Evolutionary conservation across 306 rosid species (phyloP).

Genomic region (Fragaria ananassa): DNA sequence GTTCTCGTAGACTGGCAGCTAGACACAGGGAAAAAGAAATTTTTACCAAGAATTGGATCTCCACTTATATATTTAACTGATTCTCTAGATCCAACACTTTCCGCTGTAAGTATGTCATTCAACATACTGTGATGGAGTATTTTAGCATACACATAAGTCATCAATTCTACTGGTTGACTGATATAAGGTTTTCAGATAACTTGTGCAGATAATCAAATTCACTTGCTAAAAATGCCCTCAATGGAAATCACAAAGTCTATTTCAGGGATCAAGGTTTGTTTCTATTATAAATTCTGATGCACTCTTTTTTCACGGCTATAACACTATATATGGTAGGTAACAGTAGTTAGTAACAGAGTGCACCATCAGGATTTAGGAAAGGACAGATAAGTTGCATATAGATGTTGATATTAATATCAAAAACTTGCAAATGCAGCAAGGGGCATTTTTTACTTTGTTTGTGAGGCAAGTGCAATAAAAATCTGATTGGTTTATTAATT

Average conservation of each 20-base stretch:
- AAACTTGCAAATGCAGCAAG: not conserved
- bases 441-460: not conserved
- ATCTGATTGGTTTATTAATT: not conserved
- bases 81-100: constrained; percentile 78
- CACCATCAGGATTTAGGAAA: not conserved
- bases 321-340: not conserved
- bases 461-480: not conserved
- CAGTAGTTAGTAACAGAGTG: not conserved
- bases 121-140: constrained; percentile 9
- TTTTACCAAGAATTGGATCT: constrained; percentile 84
- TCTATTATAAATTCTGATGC: not conserved
- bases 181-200: constrained; percentile 65
- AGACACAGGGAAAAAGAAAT: constrained; percentile 77
- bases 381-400: not conserved
- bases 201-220: constrained; percentile 92
- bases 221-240: constrained; percentile 73
- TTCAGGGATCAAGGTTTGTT: constrained; percentile 92
- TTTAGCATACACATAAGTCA: constrained; percentile 14
- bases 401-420: not conserved
- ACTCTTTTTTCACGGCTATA: not conserved
- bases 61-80: constrained; percentile 70
- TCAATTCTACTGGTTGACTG: constrained; percentile 41
- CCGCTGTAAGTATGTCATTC: constrained; percentile 58
- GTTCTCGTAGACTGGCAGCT: constrained; percentile 94
- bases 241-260: constrained; percentile 82